These are phyloP conservation scores for Ophiostoma ulmi DNA, from an alignment of 2,329 filamentous ascomycete species.

Conservation along the genomic window DNA sequence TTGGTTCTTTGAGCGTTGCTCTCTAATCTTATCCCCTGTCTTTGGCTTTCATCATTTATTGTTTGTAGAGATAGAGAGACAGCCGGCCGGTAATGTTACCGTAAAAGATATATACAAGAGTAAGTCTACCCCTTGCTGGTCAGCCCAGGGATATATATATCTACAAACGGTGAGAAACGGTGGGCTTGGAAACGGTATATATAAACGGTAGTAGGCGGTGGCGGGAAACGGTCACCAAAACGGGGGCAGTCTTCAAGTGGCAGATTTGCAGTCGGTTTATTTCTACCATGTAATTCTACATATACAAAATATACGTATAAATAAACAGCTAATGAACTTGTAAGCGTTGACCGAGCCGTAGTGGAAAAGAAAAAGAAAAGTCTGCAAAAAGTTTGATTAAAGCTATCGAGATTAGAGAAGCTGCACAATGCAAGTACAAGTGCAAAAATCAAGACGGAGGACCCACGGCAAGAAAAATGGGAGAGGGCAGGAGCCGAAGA, in stretches of 20 bases:
- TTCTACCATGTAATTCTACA: neutral
- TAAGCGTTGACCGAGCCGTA: neutral
- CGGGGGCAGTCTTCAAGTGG: neutral
- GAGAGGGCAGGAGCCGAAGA: conserved; percentile 3
- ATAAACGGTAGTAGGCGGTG: neutral
- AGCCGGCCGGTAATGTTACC: neutral
- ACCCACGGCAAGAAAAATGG: neutral
- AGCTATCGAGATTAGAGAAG: neutral
- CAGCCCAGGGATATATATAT: neutral
- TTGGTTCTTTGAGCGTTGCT: neutral
- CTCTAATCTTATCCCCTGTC: no score
- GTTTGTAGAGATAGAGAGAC: neutral
- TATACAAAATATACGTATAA: neutral
- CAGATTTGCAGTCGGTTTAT: neutral
- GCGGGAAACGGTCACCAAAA: neutral
- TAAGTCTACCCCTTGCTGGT: neutral
- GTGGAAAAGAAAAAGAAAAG: conserved; percentile 10
- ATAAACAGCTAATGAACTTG: neutral
- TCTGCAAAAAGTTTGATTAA: conserved; percentile 12
- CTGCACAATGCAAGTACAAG: neutral
- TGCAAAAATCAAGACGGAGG: conserved; percentile 12
- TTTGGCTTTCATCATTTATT: neutral
- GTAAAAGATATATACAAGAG: neutral
- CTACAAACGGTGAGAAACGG: neutral
- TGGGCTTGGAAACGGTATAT: neutral